Evolutionary conservation across 768 basidiomycete species (phyloP), one percentile per base, ranked within the genome.

Genomic region (Cystoderma amianthinum): DNA sequence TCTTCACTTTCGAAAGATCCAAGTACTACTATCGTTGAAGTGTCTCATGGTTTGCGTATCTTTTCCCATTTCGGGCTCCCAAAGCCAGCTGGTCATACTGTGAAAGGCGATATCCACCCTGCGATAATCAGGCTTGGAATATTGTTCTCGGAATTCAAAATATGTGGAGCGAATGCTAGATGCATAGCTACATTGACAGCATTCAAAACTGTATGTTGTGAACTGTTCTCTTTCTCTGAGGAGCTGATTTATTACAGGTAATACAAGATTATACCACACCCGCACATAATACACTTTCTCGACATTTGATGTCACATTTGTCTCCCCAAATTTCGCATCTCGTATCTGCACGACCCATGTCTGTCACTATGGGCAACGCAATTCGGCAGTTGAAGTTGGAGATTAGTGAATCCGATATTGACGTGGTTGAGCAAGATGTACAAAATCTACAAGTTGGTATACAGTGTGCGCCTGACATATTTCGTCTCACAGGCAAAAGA

Each of bases 391-490:
- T 99, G 51, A 99, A 99, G 67, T 69, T 95, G 42, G 92, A 98
- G 54, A 96, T 99, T 55, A 93, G 90, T 54, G 78, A 76, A 30
- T 79, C 92, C 32, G 89, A 93, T 51, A 91, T 91, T 37, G 95
- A 99, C 66, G 71, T 92, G 60, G 83, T 92, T 3, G 93, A 98
- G 62, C 89, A 95, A 55, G 91, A 98, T 64, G 95, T 95, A 53
- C 50, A 59, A n/a, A n/a, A n/a, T n/a, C n/a, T n/a, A n/a, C n/a
- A n/a, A n/a, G n/a, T n/a, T n/a, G n/a, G n/a, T n/a, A n/a, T n/a
- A n/a, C n/a, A n/a, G n/a, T n/a, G n/a, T n/a, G 45, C 44, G 19
- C 28, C 42, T 33, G 7, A 43, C 28, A 32, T 39, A 48, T 35
- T 32, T 20, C 35, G 9, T 42, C 32, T 2, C 43, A 15, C 49